These are phyloP conservation scores for Penicillium dipodomyicola DNA, from an alignment of 495 filamentous ascomycete genomes.

Conservation along the genomic window DNA sequence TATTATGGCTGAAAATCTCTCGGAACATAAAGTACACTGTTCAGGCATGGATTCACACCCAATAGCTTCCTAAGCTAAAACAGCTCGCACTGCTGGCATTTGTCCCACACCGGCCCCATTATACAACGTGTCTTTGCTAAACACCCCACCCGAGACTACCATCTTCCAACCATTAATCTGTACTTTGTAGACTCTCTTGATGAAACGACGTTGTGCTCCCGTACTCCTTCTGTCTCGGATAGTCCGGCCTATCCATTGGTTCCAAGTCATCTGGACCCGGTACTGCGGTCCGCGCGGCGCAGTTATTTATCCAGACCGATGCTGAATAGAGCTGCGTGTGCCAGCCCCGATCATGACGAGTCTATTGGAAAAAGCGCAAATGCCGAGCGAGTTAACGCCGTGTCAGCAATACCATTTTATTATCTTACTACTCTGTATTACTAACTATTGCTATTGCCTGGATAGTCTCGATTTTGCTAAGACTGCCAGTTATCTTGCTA, in stretches of 20 bases:
- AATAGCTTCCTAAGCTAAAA: neutral
- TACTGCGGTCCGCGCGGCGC: constrained; percentile 19
- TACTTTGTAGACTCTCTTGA: neutral
- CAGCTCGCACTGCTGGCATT: neutral
- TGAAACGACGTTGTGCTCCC: neutral
- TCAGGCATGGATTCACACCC: constrained; percentile 10
- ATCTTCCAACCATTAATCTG: neutral
- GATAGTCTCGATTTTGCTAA: neutral
- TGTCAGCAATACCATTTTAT: constrained; percentile 2
- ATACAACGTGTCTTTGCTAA: constrained; percentile 20
- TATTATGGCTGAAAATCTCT: neutral
- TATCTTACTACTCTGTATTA: neutral
- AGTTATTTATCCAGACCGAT: neutral
- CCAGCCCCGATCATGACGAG: constrained; percentile 7
- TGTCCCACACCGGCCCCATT: constrained; percentile 20
- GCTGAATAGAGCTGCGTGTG: neutral
- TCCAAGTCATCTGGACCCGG: constrained; percentile 17
- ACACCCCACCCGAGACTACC: constrained; percentile 6
- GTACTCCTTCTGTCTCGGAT: neutral
- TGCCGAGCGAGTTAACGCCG: neutral
- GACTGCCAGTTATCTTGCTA: neutral
- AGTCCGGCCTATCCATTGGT: neutral
- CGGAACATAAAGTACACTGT: neutral
- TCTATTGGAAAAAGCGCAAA: constrained; percentile 2
- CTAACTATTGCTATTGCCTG: neutral